Base-by-base conservation (phyloP, 225 moss, liverwort and hornwort genomes). In the Pleurozium schreberi region DNA sequence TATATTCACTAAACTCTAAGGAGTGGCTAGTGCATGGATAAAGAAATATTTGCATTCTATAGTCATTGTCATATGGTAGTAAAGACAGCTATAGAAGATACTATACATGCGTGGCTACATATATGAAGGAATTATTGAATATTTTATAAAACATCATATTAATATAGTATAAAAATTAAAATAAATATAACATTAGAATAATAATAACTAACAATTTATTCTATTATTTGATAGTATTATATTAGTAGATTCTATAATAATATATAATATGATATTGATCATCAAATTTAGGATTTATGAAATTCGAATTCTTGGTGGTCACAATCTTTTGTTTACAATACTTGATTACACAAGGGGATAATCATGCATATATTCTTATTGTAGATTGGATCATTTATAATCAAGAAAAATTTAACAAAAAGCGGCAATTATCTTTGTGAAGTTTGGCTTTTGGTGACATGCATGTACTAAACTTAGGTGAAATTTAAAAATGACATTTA, bases 271-370 rank as follows among this genome's bases (percentile, higher is more conserved):
- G 31, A 28, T 33, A 14, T 7, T 34, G 2, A 20, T 1, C 5
- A 75, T 50, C 0, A 0, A 75, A 20, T 0, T 33, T 50, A 1
- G 20, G 12, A 0, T 19, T 49, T 33, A 2, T 12, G 21, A 21
- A 20, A 50, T 12, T 50, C 33, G 0, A 33, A 31, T 33, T 50
- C 0, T 0, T 0, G 0, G 1, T 49, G 20, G 33, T 18, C 2
- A 75, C 33, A 75, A 75, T 50, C 20, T 0, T 33, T 42, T 75
- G 5, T 21, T 36, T 1, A 34, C 14, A 52, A 50, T 50, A 8
- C 21, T 33, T 52, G 34, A 9, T 34, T 0, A 53, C 1, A 22
- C 27, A 0, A 12, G 0, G 11, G 2, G 0, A 12, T 50, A 34
- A 20, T 50, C 2, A 9, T 7, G 5, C 2, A 52, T 5, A 8